A percentile compares a stretch with the other conserved stretches of the same genome.
These are phyloP conservation scores for Picochlorum sp. DNA, from an alignment of 139 green algal genomes.

Conservation along the genomic window DNA sequence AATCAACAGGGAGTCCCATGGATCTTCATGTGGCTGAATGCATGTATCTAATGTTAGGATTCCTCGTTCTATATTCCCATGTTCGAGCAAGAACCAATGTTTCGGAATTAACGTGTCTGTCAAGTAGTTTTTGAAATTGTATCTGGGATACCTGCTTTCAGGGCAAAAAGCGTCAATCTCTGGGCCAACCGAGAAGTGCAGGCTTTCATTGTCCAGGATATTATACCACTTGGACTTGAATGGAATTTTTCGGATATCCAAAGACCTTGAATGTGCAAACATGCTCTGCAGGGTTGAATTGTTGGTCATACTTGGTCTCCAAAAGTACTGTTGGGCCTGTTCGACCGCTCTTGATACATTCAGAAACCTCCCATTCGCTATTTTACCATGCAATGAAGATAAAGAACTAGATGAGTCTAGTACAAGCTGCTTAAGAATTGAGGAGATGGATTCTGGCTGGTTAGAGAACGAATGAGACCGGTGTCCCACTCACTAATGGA, in stretches of 20 bases:
- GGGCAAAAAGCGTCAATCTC: background rate
- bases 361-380: too few relatives aligned
- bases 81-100: background rate
- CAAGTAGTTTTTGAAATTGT: background rate
- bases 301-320: too few relatives aligned
- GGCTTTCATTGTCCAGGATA: too few relatives aligned
- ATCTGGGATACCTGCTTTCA: background rate
- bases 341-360: too few relatives aligned
- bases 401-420: background rate
- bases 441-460: slow-evolving; percentile 10
- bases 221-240: too few relatives aligned
- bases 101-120: background rate
- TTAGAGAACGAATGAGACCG: slow-evolving; percentile 31
- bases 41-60: background rate
- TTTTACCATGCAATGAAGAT: too few relatives aligned
- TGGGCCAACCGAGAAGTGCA: too few relatives aligned
- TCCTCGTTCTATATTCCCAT: too few relatives aligned
- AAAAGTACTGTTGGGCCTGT: too few relatives aligned
- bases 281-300: too few relatives aligned
- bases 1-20: background rate
- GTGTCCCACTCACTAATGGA: slow-evolving; percentile 40
- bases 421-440: slow-evolving; percentile 2
- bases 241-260: too few relatives aligned
- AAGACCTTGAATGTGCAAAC: too few relatives aligned
- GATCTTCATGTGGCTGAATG: background rate